Percentiles rank a stretch among this genome's conserved stretches.
Conservation (phyloP, 305 asterid species). For the Rubia tinctorum region DNA sequence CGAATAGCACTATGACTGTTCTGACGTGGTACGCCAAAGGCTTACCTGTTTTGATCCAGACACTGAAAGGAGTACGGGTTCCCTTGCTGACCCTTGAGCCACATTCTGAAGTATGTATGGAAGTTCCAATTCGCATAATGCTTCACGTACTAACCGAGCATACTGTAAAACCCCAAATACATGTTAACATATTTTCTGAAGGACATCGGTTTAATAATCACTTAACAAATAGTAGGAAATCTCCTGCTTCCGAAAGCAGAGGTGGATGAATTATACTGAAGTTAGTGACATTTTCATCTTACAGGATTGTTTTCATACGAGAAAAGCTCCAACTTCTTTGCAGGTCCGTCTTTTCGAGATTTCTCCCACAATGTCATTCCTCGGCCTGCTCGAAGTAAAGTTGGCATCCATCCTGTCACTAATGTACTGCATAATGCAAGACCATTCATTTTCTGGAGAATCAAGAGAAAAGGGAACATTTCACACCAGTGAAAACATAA, state of each 20-base stretch:
- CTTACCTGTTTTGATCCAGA: constrained; percentile 67
- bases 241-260: neutral
- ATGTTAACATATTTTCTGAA: neutral
- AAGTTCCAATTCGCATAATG: constrained; percentile 75
- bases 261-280: neutral
- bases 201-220: neutral
- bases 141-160: constrained; percentile 82
- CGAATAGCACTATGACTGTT: neutral
- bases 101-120: constrained; percentile 67
- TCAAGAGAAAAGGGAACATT: neutral
- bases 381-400: constrained; percentile 81
- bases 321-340: constrained; percentile 60
- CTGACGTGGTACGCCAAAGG: neutral
- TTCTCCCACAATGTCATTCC: constrained; percentile 78
- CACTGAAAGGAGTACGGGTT: constrained; percentile 39
- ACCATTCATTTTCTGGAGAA: neutral
- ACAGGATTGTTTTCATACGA: constrained; percentile 75
- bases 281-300: constrained; percentile 20
- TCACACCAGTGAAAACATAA: neutral
- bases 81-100: constrained; percentile 60
- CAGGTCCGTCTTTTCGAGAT: constrained; percentile 50
- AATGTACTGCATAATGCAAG: constrained; percentile 50
- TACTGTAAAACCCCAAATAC: constrained; percentile 29
- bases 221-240: neutral
- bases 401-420: constrained; percentile 82